Evolutionary conservation across 164 flowering plant species (phyloP).

Genomic region (Magnolia changhungtana): DNA sequence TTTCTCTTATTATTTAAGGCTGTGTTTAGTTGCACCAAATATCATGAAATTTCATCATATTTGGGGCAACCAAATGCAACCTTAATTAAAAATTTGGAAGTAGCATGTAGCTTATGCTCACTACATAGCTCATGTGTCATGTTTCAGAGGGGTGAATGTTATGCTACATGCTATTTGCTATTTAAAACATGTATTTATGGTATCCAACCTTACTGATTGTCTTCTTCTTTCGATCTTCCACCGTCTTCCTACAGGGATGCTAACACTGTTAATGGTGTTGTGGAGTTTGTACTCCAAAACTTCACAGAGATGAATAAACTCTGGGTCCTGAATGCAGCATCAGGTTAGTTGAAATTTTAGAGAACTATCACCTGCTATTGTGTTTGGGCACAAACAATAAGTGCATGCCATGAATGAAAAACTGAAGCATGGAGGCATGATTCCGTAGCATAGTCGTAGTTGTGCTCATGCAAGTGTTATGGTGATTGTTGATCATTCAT

Average conservation of each 20-base stretch:
- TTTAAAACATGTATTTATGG: too few relatives aligned
- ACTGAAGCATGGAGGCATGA: conserved; percentile 67
- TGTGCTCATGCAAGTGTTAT: conserved; percentile 57
- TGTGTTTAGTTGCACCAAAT: too few relatives aligned
- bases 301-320: conserved; percentile 96
- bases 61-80: too few relatives aligned
- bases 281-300: conserved; percentile 91
- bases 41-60: too few relatives aligned
- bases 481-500: conserved; percentile 70
- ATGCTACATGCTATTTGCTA: too few relatives aligned
- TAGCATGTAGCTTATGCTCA: too few relatives aligned
- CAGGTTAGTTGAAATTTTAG: conserved; percentile 66
- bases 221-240: too few relatives aligned
- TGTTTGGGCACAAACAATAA: conserved; percentile 48
- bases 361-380: conserved; percentile 29
- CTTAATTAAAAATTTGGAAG: too few relatives aligned
- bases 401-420: conserved; percentile 39
- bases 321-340: conserved; percentile 97
- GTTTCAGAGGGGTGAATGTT: too few relatives aligned
- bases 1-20: too few relatives aligned
- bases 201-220: too few relatives aligned
- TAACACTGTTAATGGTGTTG: conserved; percentile 77
- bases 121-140: too few relatives aligned
- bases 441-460: conserved; percentile 13
- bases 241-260: conserved; percentile 52